Base-by-base conservation (phyloP, 1,284 basidiomycete genomes). In the Trichosporon inkin region DNA sequence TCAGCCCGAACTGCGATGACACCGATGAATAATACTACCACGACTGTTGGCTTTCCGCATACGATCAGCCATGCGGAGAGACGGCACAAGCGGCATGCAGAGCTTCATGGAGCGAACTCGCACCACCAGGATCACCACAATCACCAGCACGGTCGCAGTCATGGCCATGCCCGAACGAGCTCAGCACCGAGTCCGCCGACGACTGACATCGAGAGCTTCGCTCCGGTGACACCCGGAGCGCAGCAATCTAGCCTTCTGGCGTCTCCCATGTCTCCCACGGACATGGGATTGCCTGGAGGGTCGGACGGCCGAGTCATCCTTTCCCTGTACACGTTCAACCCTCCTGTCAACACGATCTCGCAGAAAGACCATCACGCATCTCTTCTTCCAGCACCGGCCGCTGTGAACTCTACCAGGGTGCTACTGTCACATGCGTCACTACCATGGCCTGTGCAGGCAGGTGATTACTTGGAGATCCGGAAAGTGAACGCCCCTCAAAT, bases 391-490 rank as follows among this genome's bases (percentile, higher is more conserved):
- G 24, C 22, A 3, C 44, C 44, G 6, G 44, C 44, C 3, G 22
- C 24, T 8, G 44, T 49, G 44, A 49, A 49, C n/a, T 28, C 49
- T 2, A 36, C 44, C 10, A 49, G 28, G 24, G 67, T 76, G 1
- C 65, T 68, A 19, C 57, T 76, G 58, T 65, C 65, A 20, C 68
- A 73, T 53, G 66, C 66, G 3, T 67, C 71, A 1, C 58, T 76
- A 1, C 71, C 73, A 6, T 76, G 71, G 69, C 54, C 55, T 10
- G 70, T 71, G 10, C 62, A 65, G 49, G 59, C 67, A 0, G 75
- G 73, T 2, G 75, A 76, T 39, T 76, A 75, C 51, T 66, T 75
- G 22, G 72, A 76, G 56, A 72, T 76, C 11, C 66, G 73, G 6
- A 67, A 71, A 13, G 64, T 70, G 13, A 60, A 55, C 19, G 37